Conservation (phyloP, 1,139 yeast genomes). For the Keqinozyma sinolaborantium region DNA sequence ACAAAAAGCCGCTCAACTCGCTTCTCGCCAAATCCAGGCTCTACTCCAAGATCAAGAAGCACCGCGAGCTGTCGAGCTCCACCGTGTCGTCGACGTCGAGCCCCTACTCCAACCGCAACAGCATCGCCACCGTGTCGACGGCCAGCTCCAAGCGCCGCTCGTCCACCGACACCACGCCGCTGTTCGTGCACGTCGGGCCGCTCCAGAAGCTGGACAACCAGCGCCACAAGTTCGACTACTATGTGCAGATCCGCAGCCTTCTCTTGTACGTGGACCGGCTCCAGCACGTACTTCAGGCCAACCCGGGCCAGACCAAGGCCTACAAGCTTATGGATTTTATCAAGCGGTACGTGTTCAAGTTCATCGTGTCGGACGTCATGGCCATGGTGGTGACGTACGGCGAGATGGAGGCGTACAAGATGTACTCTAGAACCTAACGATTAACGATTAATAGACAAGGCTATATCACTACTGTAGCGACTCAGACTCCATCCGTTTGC, state of each 20-base stretch:
- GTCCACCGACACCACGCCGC: conserved; percentile 8
- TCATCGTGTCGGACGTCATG: conserved; percentile 36
- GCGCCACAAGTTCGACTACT: conserved; percentile 35
- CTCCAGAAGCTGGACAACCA: conserved; percentile 31
- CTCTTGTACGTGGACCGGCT: conserved; percentile 15
- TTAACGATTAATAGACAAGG: too few species aligned
- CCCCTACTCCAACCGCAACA: conserved; percentile 10
- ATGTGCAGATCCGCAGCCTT: conserved; percentile 22
- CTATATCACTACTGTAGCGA: background rate
- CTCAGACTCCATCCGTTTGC: too few species aligned
- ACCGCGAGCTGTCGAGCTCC: conserved; percentile 36
- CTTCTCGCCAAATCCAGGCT: conserved; percentile 34
- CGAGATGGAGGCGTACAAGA: conserved; percentile 19
- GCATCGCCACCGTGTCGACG: conserved; percentile 17
- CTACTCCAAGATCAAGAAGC: conserved; percentile 35
- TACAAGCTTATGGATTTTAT: conserved; percentile 35
- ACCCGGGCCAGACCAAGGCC: conserved; percentile 15
- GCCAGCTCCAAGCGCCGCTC: conserved; percentile 7
- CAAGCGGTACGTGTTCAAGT: conserved; percentile 32
- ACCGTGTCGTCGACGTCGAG: conserved; percentile 22
- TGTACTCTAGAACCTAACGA: conserved; percentile 11
- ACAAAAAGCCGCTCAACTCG: conserved; percentile 24
- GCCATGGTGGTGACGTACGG: conserved; percentile 37
- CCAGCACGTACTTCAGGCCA: conserved; percentile 7
- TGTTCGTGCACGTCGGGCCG: conserved; percentile 10